A percentile compares a stretch with the other conserved stretches of the same genome.
Evolutionary conservation across 1,139 yeast genomes (phyloP).

Genomic region (Saccharomycopsis hybrid): DNA sequence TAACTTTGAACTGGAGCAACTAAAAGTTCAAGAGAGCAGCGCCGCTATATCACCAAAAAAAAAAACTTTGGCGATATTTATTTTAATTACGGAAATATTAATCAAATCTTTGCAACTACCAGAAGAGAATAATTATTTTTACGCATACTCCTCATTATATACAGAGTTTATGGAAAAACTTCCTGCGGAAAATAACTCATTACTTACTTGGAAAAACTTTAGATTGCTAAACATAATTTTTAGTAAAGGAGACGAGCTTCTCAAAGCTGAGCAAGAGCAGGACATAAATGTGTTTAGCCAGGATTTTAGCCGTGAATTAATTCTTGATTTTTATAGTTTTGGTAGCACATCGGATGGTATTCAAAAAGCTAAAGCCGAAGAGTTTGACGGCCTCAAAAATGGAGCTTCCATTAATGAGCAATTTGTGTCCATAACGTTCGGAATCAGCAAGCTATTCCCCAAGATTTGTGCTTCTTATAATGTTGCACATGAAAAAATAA

Average conservation of each 20-base stretch:
- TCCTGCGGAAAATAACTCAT: background rate
- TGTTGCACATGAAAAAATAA: slow-evolving; percentile 29
- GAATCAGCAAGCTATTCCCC: slow-evolving; percentile 11
- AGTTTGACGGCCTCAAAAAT: background rate
- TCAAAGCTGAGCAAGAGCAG: background rate
- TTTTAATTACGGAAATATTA: slow-evolving; percentile 5
- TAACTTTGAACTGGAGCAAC: background rate
- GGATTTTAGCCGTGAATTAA: background rate
- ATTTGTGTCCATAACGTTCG: slow-evolving; percentile 21
- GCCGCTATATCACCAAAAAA: background rate
- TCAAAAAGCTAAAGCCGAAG: background rate
- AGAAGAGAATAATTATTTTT: slow-evolving; percentile 1
- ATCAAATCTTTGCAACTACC: background rate
- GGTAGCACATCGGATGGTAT: slow-evolving; percentile 1
- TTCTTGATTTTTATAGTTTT: slow-evolving; percentile 14
- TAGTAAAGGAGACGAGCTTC: slow-evolving; percentile 5
- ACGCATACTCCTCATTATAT: slow-evolving; percentile 7
- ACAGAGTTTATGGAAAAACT: slow-evolving; percentile 5
- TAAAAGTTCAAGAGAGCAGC: background rate
- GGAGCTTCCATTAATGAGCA: background rate
- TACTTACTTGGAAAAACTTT: slow-evolving; percentile 1
- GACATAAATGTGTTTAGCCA: background rate
- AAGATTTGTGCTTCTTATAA: background rate
- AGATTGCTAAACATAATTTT: slow-evolving; percentile 2
- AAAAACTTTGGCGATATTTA: slow-evolving; percentile 1